Percentiles rank a stretch among this genome's conserved stretches.
phyloP scores from a whole-genome alignment of 2,329 filamentous ascomycete species.

The Hymenoscyphus fructigenus region DNA sequence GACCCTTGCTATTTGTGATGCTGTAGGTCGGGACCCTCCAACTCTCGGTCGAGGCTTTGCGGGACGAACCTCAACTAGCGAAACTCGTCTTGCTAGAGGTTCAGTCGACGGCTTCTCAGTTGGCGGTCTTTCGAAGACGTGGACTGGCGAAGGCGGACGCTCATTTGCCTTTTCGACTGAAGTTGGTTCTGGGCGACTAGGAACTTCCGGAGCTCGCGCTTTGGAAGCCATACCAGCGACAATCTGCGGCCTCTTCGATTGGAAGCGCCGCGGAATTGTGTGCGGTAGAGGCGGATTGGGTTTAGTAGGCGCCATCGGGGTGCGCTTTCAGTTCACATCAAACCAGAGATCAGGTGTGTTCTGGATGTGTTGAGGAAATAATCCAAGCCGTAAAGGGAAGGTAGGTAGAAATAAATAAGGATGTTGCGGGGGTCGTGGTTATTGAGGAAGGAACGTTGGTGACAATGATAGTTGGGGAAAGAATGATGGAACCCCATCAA shows the following conservation, averaged over 20 bases:
- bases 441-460: neutral
- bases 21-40: neutral
- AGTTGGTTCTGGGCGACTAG: neutral
- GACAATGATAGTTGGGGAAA: neutral
- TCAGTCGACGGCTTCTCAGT: neutral
- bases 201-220: neutral
- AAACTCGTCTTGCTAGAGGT: neutral
- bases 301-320: neutral
- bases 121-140: neutral
- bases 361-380: neutral
- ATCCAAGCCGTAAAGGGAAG: neutral
- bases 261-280: neutral
- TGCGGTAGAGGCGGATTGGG: neutral
- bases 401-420: neutral
- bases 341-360: neutral
- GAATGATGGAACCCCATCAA: neutral
- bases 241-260: neutral
- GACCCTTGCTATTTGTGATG: neutral
- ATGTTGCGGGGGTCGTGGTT: neutral
- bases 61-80: neutral
- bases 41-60: neutral
- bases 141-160: neutral
- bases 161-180: neutral
- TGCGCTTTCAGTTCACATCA: neutral
- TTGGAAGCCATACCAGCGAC: neutral